Evolutionary conservation across 139 green algal genomes (phyloP), one percentile per base, ranked within the genome.

Genomic region (Ettlia oleoabundans): DNA sequence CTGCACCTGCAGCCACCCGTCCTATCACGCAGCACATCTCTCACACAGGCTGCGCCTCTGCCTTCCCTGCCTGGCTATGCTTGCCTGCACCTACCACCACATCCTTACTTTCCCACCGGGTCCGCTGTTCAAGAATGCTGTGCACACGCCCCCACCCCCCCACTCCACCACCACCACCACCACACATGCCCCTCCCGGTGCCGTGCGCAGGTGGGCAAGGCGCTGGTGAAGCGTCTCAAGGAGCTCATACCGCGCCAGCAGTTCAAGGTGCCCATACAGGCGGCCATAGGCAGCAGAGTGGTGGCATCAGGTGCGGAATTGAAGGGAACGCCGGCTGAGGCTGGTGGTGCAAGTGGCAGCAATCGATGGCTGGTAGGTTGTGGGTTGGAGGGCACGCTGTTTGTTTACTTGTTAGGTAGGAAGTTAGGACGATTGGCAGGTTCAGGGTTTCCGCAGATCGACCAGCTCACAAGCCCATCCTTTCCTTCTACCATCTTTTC

Each of bases 401-500:
- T 70, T 76, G 88, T n/a, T 67, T 43, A 32, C 88, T 95, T 30
- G 98, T n/a, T n/a, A n/a, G n/a, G n/a, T n/a, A n/a, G n/a, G n/a
- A n/a, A n/a, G n/a, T n/a, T n/a, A n/a, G n/a, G n/a, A n/a, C n/a
- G n/a, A n/a, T n/a, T n/a, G n/a, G n/a, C n/a, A n/a, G n/a, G n/a
- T n/a, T n/a, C n/a, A n/a, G n/a, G n/a, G n/a, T n/a, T n/a, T n/a
- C n/a, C n/a, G n/a, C n/a, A n/a, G n/a, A n/a, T n/a, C n/a, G n/a
- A n/a, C n/a, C n/a, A n/a, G n/a, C n/a, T n/a, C n/a, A n/a, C n/a
- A n/a, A n/a, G n/a, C n/a, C n/a, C n/a, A n/a, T n/a, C n/a, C n/a
- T n/a, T n/a, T n/a, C n/a, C 98, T 92, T 98, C 98, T 93, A 99
- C 98, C 91, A 88, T 99, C 76, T 37, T 74, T 51, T 28, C 3